Conservation (phyloP, 73 alveolate species). For the Paramecium octaurelia region DNA sequence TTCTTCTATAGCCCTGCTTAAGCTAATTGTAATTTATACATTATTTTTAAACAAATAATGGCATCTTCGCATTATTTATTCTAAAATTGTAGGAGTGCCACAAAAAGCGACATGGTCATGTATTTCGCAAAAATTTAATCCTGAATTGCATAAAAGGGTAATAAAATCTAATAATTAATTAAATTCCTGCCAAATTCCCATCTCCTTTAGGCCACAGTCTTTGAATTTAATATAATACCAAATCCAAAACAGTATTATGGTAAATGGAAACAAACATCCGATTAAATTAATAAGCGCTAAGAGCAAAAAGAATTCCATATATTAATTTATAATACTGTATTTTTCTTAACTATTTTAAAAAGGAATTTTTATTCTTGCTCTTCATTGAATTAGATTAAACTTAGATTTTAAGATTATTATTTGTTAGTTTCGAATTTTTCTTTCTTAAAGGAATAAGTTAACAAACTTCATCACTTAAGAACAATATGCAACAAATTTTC, state of each 20-base stretch:
- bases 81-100: not conserved
- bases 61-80: not conserved
- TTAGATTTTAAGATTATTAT: too few species aligned
- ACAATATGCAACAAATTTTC: not conserved
- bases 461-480: not conserved
- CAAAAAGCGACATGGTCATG: not conserved
- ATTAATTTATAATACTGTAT: not conserved
- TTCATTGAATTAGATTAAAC: not conserved
- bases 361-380: not conserved
- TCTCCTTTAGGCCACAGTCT: constrained; percentile 37
- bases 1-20: not conserved
- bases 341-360: not conserved
- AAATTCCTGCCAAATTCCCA: not conserved
- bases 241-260: not conserved
- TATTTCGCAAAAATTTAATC: not conserved
- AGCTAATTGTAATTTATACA: not conserved
- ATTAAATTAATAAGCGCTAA: not conserved
- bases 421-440: not conserved
- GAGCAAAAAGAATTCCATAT: not conserved
- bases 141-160: not conserved
- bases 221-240: not conserved
- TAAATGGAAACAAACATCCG: not conserved
- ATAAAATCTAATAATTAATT: not conserved
- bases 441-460: not conserved
- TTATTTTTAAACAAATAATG: not conserved